Percentiles rank a stretch among this genome's conserved stretches.
phyloP scores from a whole-genome alignment of 176 grass and related monocot species.

The Oryza glumipatula region DNA sequence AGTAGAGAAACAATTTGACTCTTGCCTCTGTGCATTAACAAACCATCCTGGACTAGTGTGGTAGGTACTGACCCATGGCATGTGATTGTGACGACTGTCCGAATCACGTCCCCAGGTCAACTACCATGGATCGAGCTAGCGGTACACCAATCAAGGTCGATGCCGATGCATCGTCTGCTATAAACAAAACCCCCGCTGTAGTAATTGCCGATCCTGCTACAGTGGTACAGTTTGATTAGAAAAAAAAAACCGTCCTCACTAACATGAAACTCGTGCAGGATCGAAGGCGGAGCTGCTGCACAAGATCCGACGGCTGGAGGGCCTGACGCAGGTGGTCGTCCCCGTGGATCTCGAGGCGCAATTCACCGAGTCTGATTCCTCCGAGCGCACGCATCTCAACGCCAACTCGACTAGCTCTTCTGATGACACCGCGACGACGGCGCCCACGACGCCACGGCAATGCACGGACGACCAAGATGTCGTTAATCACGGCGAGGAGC shows the following conservation, averaged over 20 bases:
- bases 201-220: neutral
- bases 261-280: constrained; percentile 47
- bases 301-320: constrained; percentile 61
- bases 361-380: constrained; percentile 35
- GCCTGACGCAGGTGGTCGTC: constrained; percentile 33
- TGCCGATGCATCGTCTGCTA: neutral
- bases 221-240: neutral
- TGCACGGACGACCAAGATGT: neutral
- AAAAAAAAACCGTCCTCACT: neutral
- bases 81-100: constrained; percentile 38
- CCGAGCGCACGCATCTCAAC: neutral
- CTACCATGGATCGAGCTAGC: neutral
- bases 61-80: neutral
- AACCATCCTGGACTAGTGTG: neutral
- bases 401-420: neutral
- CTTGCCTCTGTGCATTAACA: neutral
- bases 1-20: constrained; percentile 10
- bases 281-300: constrained; percentile 48
- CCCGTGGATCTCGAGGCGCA: constrained; percentile 54
- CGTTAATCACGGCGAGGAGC: neutral
- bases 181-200: neutral
- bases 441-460: neutral
- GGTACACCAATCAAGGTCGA: neutral
- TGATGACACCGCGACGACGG: neutral
- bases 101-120: constrained; percentile 10